Conservation (phyloP, 1,139 yeast species). For the Candida anutae region DNA sequence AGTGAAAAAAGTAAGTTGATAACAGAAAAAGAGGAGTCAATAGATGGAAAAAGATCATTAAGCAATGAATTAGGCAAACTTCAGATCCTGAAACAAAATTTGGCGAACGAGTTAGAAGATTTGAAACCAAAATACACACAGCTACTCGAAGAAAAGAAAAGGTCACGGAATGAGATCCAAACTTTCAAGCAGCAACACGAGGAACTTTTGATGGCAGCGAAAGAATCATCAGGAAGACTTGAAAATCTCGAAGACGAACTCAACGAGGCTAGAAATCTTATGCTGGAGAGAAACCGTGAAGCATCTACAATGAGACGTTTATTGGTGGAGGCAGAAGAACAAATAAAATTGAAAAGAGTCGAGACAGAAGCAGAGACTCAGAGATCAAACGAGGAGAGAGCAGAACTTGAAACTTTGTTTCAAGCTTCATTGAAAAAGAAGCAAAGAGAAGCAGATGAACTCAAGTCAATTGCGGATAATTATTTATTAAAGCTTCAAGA, state of each 20-base stretch:
- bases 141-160: conserved; percentile 36
- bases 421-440: conserved; percentile 43
- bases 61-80: conserved; percentile 22
- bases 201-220: conserved; percentile 60
- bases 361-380: conserved; percentile 23
- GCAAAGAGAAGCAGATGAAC: conserved; percentile 44
- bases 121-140: conserved; percentile 45
- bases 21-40: conserved; percentile 31
- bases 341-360: conserved; percentile 36
- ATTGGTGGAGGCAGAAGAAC: conserved; percentile 60
- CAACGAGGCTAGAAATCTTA: conserved; percentile 57
- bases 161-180: conserved; percentile 50
- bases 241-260: conserved; percentile 78
- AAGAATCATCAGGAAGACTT: conserved; percentile 52
- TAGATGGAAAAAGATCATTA: conserved; percentile 26
- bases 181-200: conserved; percentile 66
- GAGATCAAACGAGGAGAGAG: conserved; percentile 48
- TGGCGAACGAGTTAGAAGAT: conserved; percentile 43
- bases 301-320: conserved; percentile 64
- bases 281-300: conserved; percentile 79
- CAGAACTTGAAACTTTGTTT: conserved; percentile 47
- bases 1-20: conserved; percentile 32
- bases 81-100: conserved; percentile 44
- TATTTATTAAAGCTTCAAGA: conserved; percentile 21
- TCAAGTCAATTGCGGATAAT: conserved; percentile 22